These are phyloP conservation scores for Apiotrichum porosum DNA, from an alignment of 1,284 basidiomycete species.

Conservation along the genomic window DNA sequence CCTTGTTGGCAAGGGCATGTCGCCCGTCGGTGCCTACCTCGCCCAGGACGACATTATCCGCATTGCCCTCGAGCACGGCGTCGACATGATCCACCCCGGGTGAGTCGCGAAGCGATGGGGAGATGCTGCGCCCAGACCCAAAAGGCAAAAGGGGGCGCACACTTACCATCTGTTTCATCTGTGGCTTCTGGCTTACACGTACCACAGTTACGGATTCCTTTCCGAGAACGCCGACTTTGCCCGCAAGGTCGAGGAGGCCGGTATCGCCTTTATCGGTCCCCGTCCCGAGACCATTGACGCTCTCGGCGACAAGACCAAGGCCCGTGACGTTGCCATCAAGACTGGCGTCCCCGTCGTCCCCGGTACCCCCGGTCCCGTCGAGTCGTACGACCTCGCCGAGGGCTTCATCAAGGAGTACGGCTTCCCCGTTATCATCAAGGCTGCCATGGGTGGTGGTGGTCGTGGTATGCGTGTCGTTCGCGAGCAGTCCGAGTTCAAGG, in stretches of 20 bases:
- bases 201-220: slow-evolving; percentile 84
- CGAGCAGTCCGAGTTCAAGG: slow-evolving; percentile 84
- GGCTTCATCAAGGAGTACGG: slow-evolving; percentile 91
- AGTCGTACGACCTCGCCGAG: slow-evolving; percentile 72
- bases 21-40: slow-evolving; percentile 94
- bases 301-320: slow-evolving; percentile 98
- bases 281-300: slow-evolving; percentile 95
- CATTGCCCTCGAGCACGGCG: slow-evolving; percentile 90
- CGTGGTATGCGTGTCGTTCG: slow-evolving; percentile 98
- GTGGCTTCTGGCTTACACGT: not conserved
- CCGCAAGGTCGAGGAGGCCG: slow-evolving; percentile 92
- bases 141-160: no score
- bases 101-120: no score
- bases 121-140: no score
- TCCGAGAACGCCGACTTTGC: slow-evolving; percentile 97
- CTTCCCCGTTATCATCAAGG: slow-evolving; percentile 97
- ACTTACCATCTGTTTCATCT: not conserved
- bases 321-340: slow-evolving; percentile 71
- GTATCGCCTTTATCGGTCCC: slow-evolving; percentile 95
- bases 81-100: slow-evolving; percentile 99
- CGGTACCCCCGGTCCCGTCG: slow-evolving; percentile 92
- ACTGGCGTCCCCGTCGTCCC: slow-evolving; percentile 93
- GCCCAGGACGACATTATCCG: slow-evolving; percentile 96
- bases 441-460: slow-evolving; percentile 97
- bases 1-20: slow-evolving; percentile 91